Base-by-base conservation (phyloP, 495 filamentous ascomycete genomes). In the Geopyxis carbonaria region DNA sequence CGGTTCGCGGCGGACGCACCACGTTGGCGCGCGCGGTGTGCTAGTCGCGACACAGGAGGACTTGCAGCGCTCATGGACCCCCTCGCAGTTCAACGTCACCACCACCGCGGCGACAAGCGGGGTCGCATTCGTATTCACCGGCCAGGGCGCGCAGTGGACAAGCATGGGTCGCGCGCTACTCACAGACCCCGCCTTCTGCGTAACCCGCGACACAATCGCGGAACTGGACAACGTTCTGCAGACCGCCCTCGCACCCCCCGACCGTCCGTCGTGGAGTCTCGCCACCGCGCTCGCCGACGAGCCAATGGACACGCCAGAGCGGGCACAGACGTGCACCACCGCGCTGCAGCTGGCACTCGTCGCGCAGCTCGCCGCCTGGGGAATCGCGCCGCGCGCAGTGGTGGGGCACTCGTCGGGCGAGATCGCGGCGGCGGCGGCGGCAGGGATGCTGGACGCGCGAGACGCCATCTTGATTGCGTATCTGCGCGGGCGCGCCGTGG, bases 81-180 rank as follows among this genome's bases (percentile, higher is more conserved):
- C n/a, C n/a, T n/a, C n/a, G n/a, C n/a, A n/a, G n/a, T n/a, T n/a
- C n/a, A n/a, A n/a, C n/a, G n/a, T n/a, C n/a, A n/a, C n/a, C n/a
- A n/a, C n/a, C n/a, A n/a, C n/a, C n/a, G 43, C 9, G 16, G 25
- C 15, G 8, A 42, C 46, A 24, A 31, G 44, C n/a, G 25, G 30
- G 2, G 11, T 42, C 0, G 7, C 5, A 7, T 7, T 7, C 6
- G 14, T 33, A 5, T 33, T 33, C 13, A 33, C 31, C 31, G 76
- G 77, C 3, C 77, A 82, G 46, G 77, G 77, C n/a, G 73, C 75
- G 0, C 76, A 80, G 45, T 80, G 73, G 69, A 55, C 67, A 4
- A 55, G 56, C 6, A 78, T 80, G 73, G 70, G 65, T 15, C 57
- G 51, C 8, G 58, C 59, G 15, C 43, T 75, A 15, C 42, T 69